Conservation (phyloP, 768 basidiomycete genomes). For the Hirschioporus abietinus region DNA sequence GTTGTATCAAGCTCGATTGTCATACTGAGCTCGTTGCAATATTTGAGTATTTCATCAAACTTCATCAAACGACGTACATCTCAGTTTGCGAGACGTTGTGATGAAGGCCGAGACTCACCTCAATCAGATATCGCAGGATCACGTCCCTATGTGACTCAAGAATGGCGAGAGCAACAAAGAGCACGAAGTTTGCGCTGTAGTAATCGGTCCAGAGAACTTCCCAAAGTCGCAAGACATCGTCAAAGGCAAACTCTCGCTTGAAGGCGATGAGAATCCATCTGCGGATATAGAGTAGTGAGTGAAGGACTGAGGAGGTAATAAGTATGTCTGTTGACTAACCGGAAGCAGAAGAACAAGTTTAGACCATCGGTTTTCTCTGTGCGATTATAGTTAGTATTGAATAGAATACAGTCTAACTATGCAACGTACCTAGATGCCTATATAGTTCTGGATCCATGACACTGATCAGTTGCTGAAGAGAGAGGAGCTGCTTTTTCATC, state of each 20-base stretch:
- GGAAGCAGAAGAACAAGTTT: conserved; percentile 97
- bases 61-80: neutral
- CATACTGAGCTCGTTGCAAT: conserved; percentile 93
- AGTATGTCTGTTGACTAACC: conserved; percentile 43
- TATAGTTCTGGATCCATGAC: conserved; percentile 97
- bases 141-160: conserved; percentile 95
- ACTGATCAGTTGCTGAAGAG: conserved; percentile 83
- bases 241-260: conserved; percentile 95
- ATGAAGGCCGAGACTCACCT: conserved; percentile 82
- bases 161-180: conserved; percentile 91
- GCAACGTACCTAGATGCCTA: conserved; percentile 68
- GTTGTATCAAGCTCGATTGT: conserved; percentile 96
- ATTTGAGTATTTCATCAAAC: conserved; percentile 24
- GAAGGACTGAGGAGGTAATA: neutral
- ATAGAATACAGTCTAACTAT: neutral
- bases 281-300: conserved; percentile 10
- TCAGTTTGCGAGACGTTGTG: conserved; percentile 44
- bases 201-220: conserved; percentile 92
- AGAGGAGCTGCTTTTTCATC: conserved; percentile 91
- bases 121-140: conserved; percentile 89
- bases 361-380: conserved; percentile 84
- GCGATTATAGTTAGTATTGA: conserved; percentile 7
- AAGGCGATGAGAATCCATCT: conserved; percentile 92
- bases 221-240: conserved; percentile 87
- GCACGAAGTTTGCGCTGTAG: conserved; percentile 81